Evolutionary conservation across 495 filamentous ascomycete species (phyloP).

Genomic region (Physcia stellaris): DNA sequence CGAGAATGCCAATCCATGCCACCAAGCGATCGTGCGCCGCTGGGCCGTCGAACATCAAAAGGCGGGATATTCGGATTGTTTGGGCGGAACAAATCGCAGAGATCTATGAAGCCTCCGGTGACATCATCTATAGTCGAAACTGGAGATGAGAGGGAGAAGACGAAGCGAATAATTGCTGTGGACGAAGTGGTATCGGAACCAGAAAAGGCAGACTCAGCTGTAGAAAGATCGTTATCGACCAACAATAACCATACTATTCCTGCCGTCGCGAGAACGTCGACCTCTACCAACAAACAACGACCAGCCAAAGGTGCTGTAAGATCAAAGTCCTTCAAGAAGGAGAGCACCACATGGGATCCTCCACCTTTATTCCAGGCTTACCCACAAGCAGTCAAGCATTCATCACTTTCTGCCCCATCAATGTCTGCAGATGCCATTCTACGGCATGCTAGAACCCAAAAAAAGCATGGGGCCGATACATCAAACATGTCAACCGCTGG

Average conservation of each 20-base stretch:
- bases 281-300: neutral
- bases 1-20: neutral
- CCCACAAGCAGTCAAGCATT: constrained; percentile 60
- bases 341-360: constrained; percentile 46
- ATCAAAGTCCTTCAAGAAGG: constrained; percentile 8
- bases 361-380: constrained; percentile 87
- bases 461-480: constrained; percentile 7
- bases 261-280: neutral
- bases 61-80: neutral
- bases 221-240: neutral
- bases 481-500: neutral
- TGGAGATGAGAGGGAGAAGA: neutral
- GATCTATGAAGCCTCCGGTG: too few species aligned
- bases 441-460: constrained; percentile 34
- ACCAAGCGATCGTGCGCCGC: neutral
- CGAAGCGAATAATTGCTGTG: neutral
- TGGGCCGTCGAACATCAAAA: neutral
- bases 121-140: too few species aligned
- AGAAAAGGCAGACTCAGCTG: neutral
- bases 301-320: neutral
- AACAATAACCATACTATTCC: neutral
- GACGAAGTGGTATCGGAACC: neutral
- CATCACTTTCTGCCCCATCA: constrained; percentile 32
- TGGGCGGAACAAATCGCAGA: neutral
- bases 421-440: constrained; percentile 47